Evolutionary conservation across 495 filamentous ascomycete genomes (phyloP), one percentile per base, ranked within the genome.

Genomic region (Xylaria nigripes): DNA sequence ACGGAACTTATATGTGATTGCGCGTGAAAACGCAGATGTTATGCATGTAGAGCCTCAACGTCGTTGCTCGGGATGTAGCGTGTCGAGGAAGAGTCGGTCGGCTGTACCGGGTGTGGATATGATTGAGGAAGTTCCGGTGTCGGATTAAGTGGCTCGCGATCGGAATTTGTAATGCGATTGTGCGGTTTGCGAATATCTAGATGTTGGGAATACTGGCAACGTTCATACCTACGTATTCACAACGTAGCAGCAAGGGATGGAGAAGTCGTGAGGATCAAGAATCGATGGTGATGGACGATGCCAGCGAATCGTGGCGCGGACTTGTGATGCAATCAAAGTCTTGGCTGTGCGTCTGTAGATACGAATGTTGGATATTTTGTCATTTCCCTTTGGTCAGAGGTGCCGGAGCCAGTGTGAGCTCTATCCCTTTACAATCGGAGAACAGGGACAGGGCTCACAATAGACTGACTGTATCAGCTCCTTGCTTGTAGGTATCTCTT

Each of bases 241-340:
- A 4, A 36, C 5, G 5, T 36, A 36, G 8, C 32, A 36, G 13
- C 13, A n/a, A 12, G 13, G 32, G 13, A 10, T 12, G 27, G 5
- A 30, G 27, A 30, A 30, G 10, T 29, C 25, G 4, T 4, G 25
- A 36, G 10, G 2, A 12, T 12, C 8, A 5, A 36, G 27, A 50
- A 7, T 40, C 1, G 34, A 40, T 9, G 21, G 48, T 18, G 16
- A 49, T 29, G 13, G 12, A 40, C 36, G 36, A 40, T 19, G 36
- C 15, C 36, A 40, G 36, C 16, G 15, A 40, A 40, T 40, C 36
- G 36, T 40, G 36, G 36, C 54, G 36, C 54, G 57, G 5, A 53
- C 44, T 4, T n/a, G 57, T 45, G 32, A 32, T 56, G 44, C 27
- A 58, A 40, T 40, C 15, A 16, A 16, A 6, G 36, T 40, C 36